Base-by-base conservation (phyloP, 202 grass and related monocot species). In the Schoenoplectus tabernaemontani region DNA sequence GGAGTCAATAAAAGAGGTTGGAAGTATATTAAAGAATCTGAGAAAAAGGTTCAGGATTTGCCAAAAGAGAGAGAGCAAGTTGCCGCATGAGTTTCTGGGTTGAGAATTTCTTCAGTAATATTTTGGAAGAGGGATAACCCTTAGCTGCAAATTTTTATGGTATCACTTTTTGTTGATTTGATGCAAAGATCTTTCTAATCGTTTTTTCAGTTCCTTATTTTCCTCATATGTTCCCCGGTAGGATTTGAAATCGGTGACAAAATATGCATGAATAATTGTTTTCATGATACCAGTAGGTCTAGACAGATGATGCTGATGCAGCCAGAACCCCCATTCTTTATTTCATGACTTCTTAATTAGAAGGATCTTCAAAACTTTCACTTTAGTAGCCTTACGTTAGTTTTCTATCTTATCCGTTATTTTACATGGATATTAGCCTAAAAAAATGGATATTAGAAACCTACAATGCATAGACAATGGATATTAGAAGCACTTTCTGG, bases 1-100 rank as follows among this genome's bases (percentile, higher is more conserved):
- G 90, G 93, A 9, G 93, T 97, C 23, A 93, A 97, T 69, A 97
- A 93, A 44, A 79, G 89, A 60, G 93, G 91, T 7, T 97, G 93
- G 93, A 93, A 88, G 82, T 93, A 97, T 67, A 86, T 93, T 78
- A 89, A 80, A 56, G 82, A 91, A 66, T 85, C 89, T 2, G 82
- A 93, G 54, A 91, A 91, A 76, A 86, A 84, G 81, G 32, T 65
- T 66, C 72, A 89, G 32, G 76, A 87, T 26, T 57, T 33, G 47
- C 58, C 77, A 0, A 87, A 87, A 84, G 80, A 85, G 36, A 84
- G 68, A 54, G 74, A 53, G 17, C 62, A 65, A 6, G 77, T 60
- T 1, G 9, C 62, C 1, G 17, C 67, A 26, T 78, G 33, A 78
- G 9, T 78, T 39, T 0, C 38, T n/a, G 4, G 37, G 12, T n/a